Base-by-base conservation (phyloP, 2,329 filamentous ascomycete genomes). In the Sarocladium brachiariae region DNA sequence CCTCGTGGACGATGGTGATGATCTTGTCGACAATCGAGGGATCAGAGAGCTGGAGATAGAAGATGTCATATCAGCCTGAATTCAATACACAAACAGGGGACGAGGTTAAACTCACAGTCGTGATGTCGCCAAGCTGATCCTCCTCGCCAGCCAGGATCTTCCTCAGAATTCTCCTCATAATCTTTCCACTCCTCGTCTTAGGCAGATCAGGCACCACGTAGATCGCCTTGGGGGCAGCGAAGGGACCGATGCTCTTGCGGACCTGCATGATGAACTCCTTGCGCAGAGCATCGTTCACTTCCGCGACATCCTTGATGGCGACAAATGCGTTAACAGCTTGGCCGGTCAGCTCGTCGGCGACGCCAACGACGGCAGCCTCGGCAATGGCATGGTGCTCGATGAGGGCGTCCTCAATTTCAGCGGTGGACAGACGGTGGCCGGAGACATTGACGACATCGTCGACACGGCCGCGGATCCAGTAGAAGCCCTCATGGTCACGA, bases 361-460 rank as follows among this genome's bases (percentile, higher is more conserved):
- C 85, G 64, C 93, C 93, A 49, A 99, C 93, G 2, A 97, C 93
- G 21, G 93, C 93, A 2, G 93, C 89, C 73, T 99, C 93, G 51
- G 89, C 93, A 53, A 99, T 88, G 14, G 86, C 75, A 61, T 83
- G 78, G 69, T 97, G 91, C 76, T 97, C 92, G 58, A 99, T 85
- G 46, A 99, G 83, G 16, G 93, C 93, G 24, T 93, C 93, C 72
- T 99, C 93, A 57, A 99, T 99, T 70, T 99, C 93, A 31, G 93
- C 92, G 9, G 93, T 99, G 14, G 92, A 97, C 55, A 99, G 78
- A 67, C 93, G 86, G 71, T 99, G 93, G 24, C 93, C 93, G 60
- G 87, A 93, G 55, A 99, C 93, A 70, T 99, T 99, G 68, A 99
- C 92, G 38, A 99, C 93, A 63, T 99, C 93, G 65, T 99, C 93